Percentiles rank a stretch among this genome's conserved stretches.
Conservation (phyloP, 768 basidiomycete genomes). For the Agaricus blazei region DNA sequence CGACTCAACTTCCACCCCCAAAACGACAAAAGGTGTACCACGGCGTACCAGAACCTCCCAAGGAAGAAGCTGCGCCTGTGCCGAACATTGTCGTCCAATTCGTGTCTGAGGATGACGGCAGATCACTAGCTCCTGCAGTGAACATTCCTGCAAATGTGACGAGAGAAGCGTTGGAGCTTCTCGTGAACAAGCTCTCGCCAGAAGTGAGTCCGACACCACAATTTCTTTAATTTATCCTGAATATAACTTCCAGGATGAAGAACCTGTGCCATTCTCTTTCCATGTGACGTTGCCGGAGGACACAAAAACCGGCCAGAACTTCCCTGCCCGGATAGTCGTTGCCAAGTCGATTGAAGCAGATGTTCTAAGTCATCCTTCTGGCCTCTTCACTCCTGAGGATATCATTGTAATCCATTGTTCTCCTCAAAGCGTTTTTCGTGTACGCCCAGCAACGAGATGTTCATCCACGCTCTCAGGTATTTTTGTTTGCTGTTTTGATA, state of each 20-base stretch:
- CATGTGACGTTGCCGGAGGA: slow-evolving; percentile 71
- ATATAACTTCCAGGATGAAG: slow-evolving; percentile 54
- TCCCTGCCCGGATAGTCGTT: slow-evolving; percentile 76
- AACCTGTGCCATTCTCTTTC: slow-evolving; percentile 90
- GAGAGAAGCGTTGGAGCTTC: slow-evolving; percentile 75
- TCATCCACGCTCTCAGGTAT: slow-evolving; percentile 85
- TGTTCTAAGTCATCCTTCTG: slow-evolving; percentile 67
- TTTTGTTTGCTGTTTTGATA: slow-evolving; percentile 13
- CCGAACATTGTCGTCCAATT: slow-evolving; percentile 88
- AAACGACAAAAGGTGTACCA: slow-evolving; percentile 84
- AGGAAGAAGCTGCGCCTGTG: slow-evolving; percentile 36
- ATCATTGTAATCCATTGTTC: slow-evolving; percentile 85
- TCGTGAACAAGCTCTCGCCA: slow-evolving; percentile 84
- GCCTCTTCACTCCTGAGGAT: slow-evolving; percentile 78
- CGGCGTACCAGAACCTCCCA: slow-evolving; percentile 61
- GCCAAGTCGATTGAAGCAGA: slow-evolving; percentile 81
- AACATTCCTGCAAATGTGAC: slow-evolving; percentile 85
- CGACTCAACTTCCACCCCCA: slow-evolving; percentile 81
- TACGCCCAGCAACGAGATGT: slow-evolving; percentile 90
- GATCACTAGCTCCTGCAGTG: slow-evolving; percentile 78
- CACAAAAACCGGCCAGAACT: slow-evolving; percentile 38
- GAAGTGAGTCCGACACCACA: slow-evolving; percentile 43
- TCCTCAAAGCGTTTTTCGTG: slow-evolving; percentile 93
- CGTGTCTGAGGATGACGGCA: slow-evolving; percentile 82
- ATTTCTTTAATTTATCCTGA: slow-evolving; percentile 10